Base-by-base conservation (phyloP, 768 basidiomycete genomes). In the Leccinum subgranulosum region DNA sequence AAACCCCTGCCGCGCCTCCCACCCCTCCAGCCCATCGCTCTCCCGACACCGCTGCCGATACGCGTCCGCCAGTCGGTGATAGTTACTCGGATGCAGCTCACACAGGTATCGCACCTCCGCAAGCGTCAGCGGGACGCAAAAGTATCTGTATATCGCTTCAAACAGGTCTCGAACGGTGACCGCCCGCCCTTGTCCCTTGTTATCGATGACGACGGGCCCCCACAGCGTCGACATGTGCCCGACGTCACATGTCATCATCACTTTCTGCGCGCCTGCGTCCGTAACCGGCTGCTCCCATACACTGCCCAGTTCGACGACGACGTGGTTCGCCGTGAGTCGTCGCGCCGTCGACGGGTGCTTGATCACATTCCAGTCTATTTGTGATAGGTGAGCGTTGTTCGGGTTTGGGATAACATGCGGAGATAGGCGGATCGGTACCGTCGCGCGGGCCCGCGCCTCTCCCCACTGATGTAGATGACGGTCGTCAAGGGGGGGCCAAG, bases 131-230 rank as follows among this genome's bases (percentile, higher is more conserved):
- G 75, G 76, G 25, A 57, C 63, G 55, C 76, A 80, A 66, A 84
- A 76, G 66, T 82, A 83, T 1, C 68, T 63, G 61, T 81, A 75
- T 17, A 86, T 76, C 8, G 76, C 80, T 39, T 79, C 71, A 21
- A 86, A 69, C 60, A 84, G 46, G 61, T 83, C 80, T 48, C 68
- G 57, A 12, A 84, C 64, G 9, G 77, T 79, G 29, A 81, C 70
- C 0, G 59, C 51, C 17, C 65, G 59, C 9, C 41, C n/a, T 19
- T 43, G 10, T 19, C 19, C 41, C 11, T 43, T 19, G 71, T 9
- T 19, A 19, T 77, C 64, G 51, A 84, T 63, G 39, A 75, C 57
- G 56, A 86, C 76, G 1, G 80, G 79, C 2, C 82, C 81, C 85
- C 86, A 79, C 33, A 72, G 68, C 7, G 61, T 60, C 4, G 64